Evolutionary conservation across 257 asterid species (phyloP), one percentile per base, ranked within the genome.

Genomic region (Solanum clarkiae): DNA sequence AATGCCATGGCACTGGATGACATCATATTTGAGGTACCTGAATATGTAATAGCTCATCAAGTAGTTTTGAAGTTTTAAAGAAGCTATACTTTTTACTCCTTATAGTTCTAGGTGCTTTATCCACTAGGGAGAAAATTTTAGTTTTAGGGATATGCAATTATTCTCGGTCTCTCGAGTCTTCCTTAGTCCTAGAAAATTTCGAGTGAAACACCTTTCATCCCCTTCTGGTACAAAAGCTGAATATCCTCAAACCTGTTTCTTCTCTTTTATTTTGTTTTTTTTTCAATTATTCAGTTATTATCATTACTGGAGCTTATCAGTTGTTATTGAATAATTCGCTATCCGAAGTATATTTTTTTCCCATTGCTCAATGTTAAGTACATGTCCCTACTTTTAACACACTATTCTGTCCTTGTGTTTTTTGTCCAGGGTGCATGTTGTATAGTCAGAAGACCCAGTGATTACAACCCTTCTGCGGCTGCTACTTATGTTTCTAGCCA

Each of bases 1-100:
- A 96, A 96, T 89, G 99, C 98, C 14, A 96, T 94, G 99, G 98
- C 99, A 74, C 86, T 96, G 55, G 99, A 96, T 88, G 99, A 97
- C 85, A 94, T 96, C 85, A 96, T 94, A 86, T 94, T 96, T 85
- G 98, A 96, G 99, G 98, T 96, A 91, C 53, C 29, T 47, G 72
- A 68, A 32, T 51, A 63, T 77, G 62, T 51, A 49, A 51, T 51
- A 51, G 26, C 63, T 51, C 63, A 77, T 77, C 63, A 51, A 77
- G n/a, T 77, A 51, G 24, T 77, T 77, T 24, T 51, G 47, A 51
- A 42, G 11, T 71, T 54, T 17, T 51, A 77, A 77, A 77, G 45
- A 49, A 51, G 15, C 11, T 24, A 26, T 29, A 49, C 45, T 51
- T 49, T 45, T 24, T 2, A 75, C 82, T 14, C 14, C 44, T 49